These are phyloP conservation scores for Coniferiporia sulphurascens DNA, from an alignment of 1,284 basidiomycete genomes.

Conservation along the genomic window DNA sequence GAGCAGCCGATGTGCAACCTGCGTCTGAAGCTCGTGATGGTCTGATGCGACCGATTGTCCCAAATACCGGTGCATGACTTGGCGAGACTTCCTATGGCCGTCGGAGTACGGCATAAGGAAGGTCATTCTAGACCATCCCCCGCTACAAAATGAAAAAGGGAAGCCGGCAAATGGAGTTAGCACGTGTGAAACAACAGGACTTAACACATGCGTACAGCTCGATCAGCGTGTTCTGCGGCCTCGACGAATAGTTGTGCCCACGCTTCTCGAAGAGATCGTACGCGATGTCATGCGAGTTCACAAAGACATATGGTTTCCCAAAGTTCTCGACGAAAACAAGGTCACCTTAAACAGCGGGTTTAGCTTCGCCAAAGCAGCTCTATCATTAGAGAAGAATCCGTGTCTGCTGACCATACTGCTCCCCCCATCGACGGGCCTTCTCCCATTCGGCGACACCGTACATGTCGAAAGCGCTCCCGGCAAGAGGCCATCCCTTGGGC, in stretches of 20 bases:
- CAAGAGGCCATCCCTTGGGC: background rate
- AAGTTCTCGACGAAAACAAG: background rate
- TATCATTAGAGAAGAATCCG: background rate
- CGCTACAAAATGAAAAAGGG: background rate
- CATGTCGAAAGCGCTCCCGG: background rate
- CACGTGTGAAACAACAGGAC: background rate
- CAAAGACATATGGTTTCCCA: slow-evolving; percentile 9
- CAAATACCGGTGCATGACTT: slow-evolving; percentile 24
- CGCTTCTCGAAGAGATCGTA: slow-evolving; percentile 24
- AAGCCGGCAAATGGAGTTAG: too few relatives aligned
- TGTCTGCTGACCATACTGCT: background rate
- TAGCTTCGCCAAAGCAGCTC: background rate
- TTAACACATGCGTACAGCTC: background rate
- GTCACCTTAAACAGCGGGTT: background rate
- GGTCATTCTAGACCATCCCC: slow-evolving; percentile 6
- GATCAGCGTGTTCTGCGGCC: slow-evolving; percentile 2
- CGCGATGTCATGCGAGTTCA: slow-evolving; percentile 23
- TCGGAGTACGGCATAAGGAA: slow-evolving; percentile 23
- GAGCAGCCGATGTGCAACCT: slow-evolving; percentile 9
- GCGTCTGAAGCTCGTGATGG: background rate
- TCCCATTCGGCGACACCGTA: background rate
- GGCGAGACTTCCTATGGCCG: slow-evolving; percentile 23
- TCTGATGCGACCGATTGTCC: background rate
- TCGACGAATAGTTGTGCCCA: slow-evolving; percentile 18
- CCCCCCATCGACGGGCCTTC: background rate